phyloP scores from a whole-genome alignment of 345 rosid genomes.

The Theobroma cacao region DNA sequence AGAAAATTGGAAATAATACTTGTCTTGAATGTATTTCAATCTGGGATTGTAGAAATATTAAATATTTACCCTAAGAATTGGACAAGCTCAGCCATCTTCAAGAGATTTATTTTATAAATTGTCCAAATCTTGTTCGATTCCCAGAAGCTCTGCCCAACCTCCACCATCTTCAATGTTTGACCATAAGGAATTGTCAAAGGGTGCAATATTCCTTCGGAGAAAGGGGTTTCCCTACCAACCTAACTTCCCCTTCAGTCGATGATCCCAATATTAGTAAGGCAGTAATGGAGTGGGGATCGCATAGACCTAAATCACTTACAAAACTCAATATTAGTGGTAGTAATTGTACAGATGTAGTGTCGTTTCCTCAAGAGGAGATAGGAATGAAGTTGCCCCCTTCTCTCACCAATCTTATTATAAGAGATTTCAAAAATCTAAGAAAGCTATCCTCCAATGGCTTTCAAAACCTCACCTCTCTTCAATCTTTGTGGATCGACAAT shows the following conservation, averaged over 20 bases:
- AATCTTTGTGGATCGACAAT: not conserved
- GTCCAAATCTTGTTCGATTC: not conserved
- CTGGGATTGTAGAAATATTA: not conserved
- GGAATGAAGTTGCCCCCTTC: not conserved
- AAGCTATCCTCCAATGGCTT: not conserved
- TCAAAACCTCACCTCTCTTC: not conserved
- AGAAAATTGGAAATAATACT: not conserved
- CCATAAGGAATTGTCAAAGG: no score
- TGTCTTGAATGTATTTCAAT: not conserved
- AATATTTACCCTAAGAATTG: not conserved
- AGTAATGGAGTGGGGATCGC: not conserved
- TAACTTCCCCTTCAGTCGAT: no score
- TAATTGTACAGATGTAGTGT: not conserved
- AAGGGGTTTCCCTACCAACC: no score
- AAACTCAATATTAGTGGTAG: not conserved
- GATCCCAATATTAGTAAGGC: not conserved
- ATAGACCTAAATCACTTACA: not conserved
- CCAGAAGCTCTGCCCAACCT: not conserved
- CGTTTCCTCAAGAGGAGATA: not conserved
- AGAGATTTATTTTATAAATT: fast-evolving
- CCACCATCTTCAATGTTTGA: no score
- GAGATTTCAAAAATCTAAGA: not conserved
- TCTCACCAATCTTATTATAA: not conserved
- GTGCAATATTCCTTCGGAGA: no score
- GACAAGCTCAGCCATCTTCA: not conserved